phyloP scores from a whole-genome alignment of 345 rosid species.

The Eutrema heterophyllum region DNA sequence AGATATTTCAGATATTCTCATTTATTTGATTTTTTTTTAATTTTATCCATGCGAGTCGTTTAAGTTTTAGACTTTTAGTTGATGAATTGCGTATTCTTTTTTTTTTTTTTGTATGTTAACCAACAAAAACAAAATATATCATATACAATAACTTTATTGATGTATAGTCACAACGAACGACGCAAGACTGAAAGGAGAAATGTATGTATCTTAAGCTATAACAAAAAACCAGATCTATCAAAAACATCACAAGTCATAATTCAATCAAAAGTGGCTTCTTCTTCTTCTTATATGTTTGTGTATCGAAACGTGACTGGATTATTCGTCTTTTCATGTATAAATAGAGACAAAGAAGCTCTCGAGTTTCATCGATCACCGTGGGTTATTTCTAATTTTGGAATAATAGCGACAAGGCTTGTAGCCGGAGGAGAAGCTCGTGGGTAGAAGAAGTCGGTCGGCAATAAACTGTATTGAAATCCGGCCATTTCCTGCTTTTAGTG shows the following conservation, averaged over 20 bases:
- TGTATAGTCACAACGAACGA: neutral
- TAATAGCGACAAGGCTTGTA: neutral
- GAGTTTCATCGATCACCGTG: conserved; percentile 15
- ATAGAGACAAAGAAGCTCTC: conserved; percentile 20
- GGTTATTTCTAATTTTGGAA: neutral
- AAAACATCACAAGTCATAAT: neutral
- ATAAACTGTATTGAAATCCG: conserved; percentile 47
- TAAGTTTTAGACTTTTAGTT: too few relatives aligned
- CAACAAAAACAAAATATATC: too few relatives aligned
- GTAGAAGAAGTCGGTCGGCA: conserved; percentile 51
- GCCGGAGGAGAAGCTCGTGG: conserved; percentile 38
- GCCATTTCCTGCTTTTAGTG: conserved; percentile 28
- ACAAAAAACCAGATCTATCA: neutral
- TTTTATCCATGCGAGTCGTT: too few relatives aligned
- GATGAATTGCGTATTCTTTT: too few relatives aligned
- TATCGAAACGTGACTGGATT: conserved; percentile 11
- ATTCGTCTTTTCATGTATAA: conserved; percentile 4
- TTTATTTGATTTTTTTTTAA: too few relatives aligned
- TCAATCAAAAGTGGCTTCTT: conserved; percentile 8
- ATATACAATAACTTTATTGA: neutral
- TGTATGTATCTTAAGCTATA: neutral
- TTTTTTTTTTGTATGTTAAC: too few relatives aligned
- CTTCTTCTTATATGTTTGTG: conserved; percentile 13
- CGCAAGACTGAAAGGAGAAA: neutral
- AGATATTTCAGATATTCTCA: too few relatives aligned